These are phyloP conservation scores for Westerdykella sp. DNA, from an alignment of 2,329 filamentous ascomycete genomes.

Conservation along the genomic window DNA sequence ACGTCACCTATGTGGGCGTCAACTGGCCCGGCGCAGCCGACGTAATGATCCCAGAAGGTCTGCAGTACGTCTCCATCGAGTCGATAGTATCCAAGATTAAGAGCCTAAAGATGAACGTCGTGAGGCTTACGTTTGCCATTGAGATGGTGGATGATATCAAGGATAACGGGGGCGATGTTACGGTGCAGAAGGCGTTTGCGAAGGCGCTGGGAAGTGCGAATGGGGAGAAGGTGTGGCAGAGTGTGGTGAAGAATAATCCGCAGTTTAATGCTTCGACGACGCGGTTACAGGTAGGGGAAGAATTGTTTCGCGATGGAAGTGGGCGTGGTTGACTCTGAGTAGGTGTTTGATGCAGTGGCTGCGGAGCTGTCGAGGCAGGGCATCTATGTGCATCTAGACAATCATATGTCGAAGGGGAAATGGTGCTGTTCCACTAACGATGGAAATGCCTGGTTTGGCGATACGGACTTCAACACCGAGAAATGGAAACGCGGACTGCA, in stretches of 20 bases:
- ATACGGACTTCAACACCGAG: slow-evolving; percentile 49
- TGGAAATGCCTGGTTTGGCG: slow-evolving; percentile 57
- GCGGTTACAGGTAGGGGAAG: slow-evolving; percentile 36
- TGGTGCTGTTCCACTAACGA: slow-evolving; percentile 37
- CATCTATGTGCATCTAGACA: slow-evolving; percentile 32
- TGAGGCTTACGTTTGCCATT: slow-evolving; percentile 57
- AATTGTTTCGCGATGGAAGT: background rate
- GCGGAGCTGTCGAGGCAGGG: slow-evolving; percentile 44
- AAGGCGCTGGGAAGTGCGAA: slow-evolving; percentile 38
- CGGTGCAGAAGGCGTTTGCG: slow-evolving; percentile 25
- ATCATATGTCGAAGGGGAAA: slow-evolving; percentile 31
- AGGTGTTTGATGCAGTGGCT: slow-evolving; percentile 50
- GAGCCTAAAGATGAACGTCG: slow-evolving; percentile 54
- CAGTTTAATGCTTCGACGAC: slow-evolving; percentile 46
- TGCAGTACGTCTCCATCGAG: slow-evolving; percentile 50
- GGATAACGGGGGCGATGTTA: slow-evolving; percentile 29
- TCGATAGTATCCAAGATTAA: slow-evolving; percentile 50
- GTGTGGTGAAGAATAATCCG: slow-evolving; percentile 54
- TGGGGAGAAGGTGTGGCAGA: slow-evolving; percentile 45
- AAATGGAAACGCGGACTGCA: slow-evolving; percentile 57
- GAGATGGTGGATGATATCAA: slow-evolving; percentile 47
- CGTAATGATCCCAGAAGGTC: slow-evolving; percentile 54
- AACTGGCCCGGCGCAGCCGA: slow-evolving; percentile 59
- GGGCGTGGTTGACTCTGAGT: background rate
- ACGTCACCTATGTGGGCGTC: slow-evolving; percentile 54